Evolutionary conservation across 2,329 filamentous ascomycete genomes (phyloP), one percentile per base, ranked within the genome.

Genomic region (Metarhizium brunneum): DNA sequence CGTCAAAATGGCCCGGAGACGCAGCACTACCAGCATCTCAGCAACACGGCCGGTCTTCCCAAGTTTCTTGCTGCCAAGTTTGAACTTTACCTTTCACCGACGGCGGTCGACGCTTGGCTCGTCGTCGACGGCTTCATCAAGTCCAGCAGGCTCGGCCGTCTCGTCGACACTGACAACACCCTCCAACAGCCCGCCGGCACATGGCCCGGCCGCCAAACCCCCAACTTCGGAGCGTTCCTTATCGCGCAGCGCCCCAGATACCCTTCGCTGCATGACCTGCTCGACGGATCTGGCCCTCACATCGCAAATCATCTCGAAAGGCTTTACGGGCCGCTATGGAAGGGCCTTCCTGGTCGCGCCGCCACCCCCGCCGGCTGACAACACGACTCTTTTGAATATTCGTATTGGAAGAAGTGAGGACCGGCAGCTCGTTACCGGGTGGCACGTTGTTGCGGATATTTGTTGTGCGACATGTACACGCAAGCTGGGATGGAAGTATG

Each of bases 401-500:
- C 73, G 72, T 47, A 65, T 84, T 40, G 82, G 82, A 10, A 73
- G 72, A 47, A 69, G 73, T 6, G 82, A 84, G 65, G 77, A 74
- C 54, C 73, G 84, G 32, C 76, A 80, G 60, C 74, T 87, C 6
- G 78, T 81, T 13, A 87, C 84, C 1, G 84, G 84, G 2, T 73
- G 76, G 63, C 84, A 87, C 67, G 75, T 81, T 6, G 83, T 87
- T 6, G 81, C 83, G 3, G 84, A 87, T 68, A 83, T 86, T 51
- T 73, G 67, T 50, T 87, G 84, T 63, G 65, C 66, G 10, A 71
- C 78, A 30, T 87, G 84, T 67, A 69, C 71, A 30, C 72, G 71
- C 53, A 80, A 80, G 62, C 65, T 87, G 8, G 84, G 84, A 18
- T 87, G 84, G 84, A 86, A 86, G 67, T 87, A 87, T 63, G 75